A percentile compares a stretch with the other conserved stretches of the same genome.
Conservation (phyloP, 2,329 filamentous ascomycete genomes). For the Rutstroemia sp. region DNA sequence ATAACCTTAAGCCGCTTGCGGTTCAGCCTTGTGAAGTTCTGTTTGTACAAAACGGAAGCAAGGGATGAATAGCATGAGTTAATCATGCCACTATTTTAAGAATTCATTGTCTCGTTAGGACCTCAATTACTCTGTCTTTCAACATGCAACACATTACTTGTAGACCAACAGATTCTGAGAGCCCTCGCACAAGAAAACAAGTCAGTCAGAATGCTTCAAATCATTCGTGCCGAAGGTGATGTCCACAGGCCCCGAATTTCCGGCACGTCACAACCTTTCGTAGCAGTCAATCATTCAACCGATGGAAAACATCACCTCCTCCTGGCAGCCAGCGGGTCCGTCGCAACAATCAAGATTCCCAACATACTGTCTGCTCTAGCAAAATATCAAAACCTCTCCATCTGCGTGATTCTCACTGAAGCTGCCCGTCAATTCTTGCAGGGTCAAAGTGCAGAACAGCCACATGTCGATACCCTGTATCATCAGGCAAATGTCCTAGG, state of each 20-base stretch:
- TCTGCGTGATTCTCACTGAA: conserved; percentile 75
- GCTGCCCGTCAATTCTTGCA: conserved; percentile 68
- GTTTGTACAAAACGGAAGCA: neutral
- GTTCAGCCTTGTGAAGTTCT: neutral
- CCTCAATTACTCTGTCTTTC: too few species aligned
- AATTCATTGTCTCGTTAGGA: too few species aligned
- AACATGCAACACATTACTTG: too few species aligned
- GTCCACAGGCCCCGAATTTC: conserved; percentile 5
- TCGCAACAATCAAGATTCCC: conserved; percentile 83
- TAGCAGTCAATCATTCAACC: conserved; percentile 28
- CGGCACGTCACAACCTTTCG: conserved; percentile 14
- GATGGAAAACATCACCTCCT: conserved; percentile 55
- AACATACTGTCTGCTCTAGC: conserved; percentile 56
- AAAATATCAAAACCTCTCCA: conserved; percentile 50
- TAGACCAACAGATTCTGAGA: too few species aligned
- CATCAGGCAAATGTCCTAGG: conserved; percentile 66
- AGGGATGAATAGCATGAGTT: neutral
- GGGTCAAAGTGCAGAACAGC: conserved; percentile 72
- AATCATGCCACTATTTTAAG: neutral
- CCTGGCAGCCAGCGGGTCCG: conserved; percentile 61
- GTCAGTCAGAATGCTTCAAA: conserved; percentile 16
- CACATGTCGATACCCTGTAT: conserved; percentile 52
- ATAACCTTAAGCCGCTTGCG: neutral
- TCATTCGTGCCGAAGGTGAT: conserved; percentile 13
- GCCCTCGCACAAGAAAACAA: too few species aligned